phyloP scores from a whole-genome alignment of 2,329 filamentous ascomycete genomes.

The Scedosporium boydii region DNA sequence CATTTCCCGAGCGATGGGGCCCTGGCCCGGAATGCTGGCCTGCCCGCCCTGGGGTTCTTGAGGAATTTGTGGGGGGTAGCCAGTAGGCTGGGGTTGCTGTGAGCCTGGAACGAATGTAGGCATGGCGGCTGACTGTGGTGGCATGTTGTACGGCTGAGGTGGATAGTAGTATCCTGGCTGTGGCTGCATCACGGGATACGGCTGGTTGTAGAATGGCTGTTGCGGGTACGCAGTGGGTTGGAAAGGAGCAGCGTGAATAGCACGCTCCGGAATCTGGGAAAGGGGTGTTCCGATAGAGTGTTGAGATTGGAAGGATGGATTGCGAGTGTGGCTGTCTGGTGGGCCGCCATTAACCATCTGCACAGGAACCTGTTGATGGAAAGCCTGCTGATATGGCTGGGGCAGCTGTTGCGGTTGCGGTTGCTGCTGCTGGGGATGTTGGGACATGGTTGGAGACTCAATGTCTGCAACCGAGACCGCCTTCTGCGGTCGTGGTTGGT shows the following conservation, averaged over 20 bases:
- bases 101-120: constrained; percentile 48
- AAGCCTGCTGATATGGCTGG: constrained; percentile 81
- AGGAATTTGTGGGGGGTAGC: not conserved
- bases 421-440: constrained; percentile 48
- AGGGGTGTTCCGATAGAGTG: constrained; percentile 69
- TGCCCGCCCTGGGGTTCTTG: constrained; percentile 16
- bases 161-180: constrained; percentile 47
- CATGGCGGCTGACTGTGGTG: constrained; percentile 28
- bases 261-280: constrained; percentile 85
- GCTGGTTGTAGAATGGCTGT: constrained; percentile 61
- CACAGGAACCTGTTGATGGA: constrained; percentile 87
- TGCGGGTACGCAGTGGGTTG: constrained; percentile 62
- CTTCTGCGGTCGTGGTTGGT: constrained; percentile 93
- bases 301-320: constrained; percentile 61
- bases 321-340: constrained; percentile 54
- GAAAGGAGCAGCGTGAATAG: constrained; percentile 84
- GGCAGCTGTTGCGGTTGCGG: constrained; percentile 61
- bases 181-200: constrained; percentile 28
- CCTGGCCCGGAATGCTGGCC: constrained; percentile 23
- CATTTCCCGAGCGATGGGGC: constrained; percentile 69
- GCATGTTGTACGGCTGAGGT: constrained; percentile 16
- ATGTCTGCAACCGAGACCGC: constrained; percentile 87
- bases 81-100: constrained; percentile 21
- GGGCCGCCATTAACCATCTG: constrained; percentile 52
- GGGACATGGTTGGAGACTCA: constrained; percentile 61